A percentile compares a stretch with the other conserved stretches of the same genome.
phyloP scores from a whole-genome alignment of 768 basidiomycete genomes.

The Pleurotus djamor region DNA sequence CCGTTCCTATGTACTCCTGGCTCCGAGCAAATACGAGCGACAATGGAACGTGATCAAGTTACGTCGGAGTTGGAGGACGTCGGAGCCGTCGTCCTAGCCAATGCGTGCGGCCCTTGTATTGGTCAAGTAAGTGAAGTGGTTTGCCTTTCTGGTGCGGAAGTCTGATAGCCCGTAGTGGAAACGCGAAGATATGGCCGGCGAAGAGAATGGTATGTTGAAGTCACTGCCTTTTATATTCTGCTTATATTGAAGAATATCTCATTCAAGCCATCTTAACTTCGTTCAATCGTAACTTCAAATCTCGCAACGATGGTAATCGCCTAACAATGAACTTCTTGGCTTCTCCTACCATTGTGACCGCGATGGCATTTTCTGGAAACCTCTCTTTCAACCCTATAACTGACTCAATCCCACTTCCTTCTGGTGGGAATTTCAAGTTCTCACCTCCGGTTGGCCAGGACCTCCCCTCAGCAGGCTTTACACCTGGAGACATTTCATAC shows the following conservation, averaged over 20 bases:
- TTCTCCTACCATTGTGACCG: constrained; percentile 95
- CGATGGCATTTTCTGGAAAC: constrained; percentile 94
- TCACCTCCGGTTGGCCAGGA: constrained; percentile 80
- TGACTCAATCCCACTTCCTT: constrained; percentile 63
- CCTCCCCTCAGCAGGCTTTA: constrained; percentile 82
- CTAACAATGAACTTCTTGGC: constrained; percentile 98
- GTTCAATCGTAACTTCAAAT: constrained; percentile 90
- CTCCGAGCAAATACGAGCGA: constrained; percentile 95
- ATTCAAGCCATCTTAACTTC: constrained; percentile 87
- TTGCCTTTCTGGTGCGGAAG: not conserved
- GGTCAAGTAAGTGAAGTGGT: constrained; percentile 63
- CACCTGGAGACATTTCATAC: constrained; percentile 67
- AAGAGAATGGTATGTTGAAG: constrained; percentile 77
- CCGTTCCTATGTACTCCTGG: constrained; percentile 90
- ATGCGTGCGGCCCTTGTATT: constrained; percentile 98
- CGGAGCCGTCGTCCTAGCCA: constrained; percentile 93
- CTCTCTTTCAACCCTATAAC: constrained; percentile 92
- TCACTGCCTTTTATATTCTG: constrained; percentile 1
- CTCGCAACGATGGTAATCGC: constrained; percentile 93
- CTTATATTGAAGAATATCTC: constrained; percentile 6
- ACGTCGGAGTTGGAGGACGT: constrained; percentile 81
- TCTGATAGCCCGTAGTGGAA: constrained; percentile 71
- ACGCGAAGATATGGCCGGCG: constrained; percentile 79
- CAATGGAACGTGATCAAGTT: constrained; percentile 92
- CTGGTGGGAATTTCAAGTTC: constrained; percentile 84